Conservation (phyloP, 129 eudicot genomes). For the Saposhnikovia divaricata region DNA sequence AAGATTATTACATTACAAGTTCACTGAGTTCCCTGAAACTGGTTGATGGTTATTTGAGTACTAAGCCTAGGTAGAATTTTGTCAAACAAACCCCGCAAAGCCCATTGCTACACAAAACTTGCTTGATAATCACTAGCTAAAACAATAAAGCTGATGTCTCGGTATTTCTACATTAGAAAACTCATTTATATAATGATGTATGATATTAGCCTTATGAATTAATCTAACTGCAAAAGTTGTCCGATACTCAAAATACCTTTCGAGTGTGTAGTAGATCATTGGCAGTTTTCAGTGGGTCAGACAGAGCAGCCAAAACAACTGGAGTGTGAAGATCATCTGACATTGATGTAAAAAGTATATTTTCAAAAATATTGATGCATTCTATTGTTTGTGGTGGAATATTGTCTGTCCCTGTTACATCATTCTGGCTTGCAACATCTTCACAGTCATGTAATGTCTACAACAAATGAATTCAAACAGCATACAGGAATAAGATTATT, state of each 20-base stretch:
- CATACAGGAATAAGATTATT: too few species aligned
- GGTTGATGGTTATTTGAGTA: not conserved
- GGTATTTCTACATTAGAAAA: not conserved
- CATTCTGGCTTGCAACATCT: slow-evolving; percentile 38
- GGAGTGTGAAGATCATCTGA: slow-evolving; percentile 88
- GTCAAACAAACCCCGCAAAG: not conserved
- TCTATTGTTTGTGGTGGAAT: slow-evolving; percentile 41
- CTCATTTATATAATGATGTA: not conserved
- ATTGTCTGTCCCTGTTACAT: slow-evolving; percentile 28
- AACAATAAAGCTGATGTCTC: too few species aligned
- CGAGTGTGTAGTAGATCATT: slow-evolving; percentile 38
- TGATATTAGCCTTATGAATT: not conserved
- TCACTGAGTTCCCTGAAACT: not conserved
- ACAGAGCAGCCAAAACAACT: slow-evolving; percentile 73
- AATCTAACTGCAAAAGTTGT: not conserved
- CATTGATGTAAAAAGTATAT: slow-evolving; percentile 60
- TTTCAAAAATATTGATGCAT: slow-evolving; percentile 49
- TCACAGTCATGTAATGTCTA: slow-evolving; percentile 84
- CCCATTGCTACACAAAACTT: not conserved
- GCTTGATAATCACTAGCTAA: not conserved
- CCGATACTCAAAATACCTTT: slow-evolving; percentile 42
- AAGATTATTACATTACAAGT: not conserved
- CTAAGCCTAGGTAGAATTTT: not conserved
- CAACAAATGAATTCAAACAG: slow-evolving; percentile 13
- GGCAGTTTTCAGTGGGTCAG: slow-evolving; percentile 83